A percentile compares a stretch with the other conserved stretches of the same genome.
Conservation (phyloP, 2,329 filamentous ascomycete genomes). For the Hypoxylon sp. region DNA sequence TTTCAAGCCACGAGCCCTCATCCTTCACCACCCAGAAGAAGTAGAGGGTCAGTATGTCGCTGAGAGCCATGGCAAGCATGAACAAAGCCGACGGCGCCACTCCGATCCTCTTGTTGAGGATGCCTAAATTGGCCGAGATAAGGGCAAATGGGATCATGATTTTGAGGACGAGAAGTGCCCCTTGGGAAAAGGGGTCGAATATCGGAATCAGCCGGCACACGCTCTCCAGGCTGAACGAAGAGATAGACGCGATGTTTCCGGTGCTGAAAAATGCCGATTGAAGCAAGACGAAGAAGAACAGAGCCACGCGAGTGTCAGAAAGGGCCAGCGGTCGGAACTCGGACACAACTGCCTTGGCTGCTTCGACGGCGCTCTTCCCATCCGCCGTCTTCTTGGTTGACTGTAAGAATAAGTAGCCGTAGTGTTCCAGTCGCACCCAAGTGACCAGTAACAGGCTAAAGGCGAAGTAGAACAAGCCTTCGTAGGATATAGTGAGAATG, state of each 20-base stretch:
- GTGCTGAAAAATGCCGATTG: conserved; percentile 98
- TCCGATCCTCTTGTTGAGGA: conserved; percentile 83
- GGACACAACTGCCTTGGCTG: conserved; percentile 32
- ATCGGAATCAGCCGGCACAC: conserved; percentile 87
- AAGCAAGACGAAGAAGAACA: conserved; percentile 95
- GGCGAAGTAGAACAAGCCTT: conserved; percentile 92
- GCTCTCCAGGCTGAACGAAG: conserved; percentile 91
- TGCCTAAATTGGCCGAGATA: conserved; percentile 91
- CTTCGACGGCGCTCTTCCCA: conserved; percentile 29
- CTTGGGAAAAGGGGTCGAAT: conserved; percentile 93
- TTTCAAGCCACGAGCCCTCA: conserved; percentile 96
- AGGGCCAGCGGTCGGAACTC: conserved; percentile 73
- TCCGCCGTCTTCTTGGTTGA: conserved; percentile 34
- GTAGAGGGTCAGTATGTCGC: conserved; percentile 89
- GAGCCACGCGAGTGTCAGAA: conserved; percentile 83
- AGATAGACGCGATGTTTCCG: conserved; percentile 93
- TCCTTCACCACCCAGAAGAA: conserved; percentile 99
- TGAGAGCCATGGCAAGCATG: conserved; percentile 92
- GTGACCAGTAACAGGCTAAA: conserved; percentile 83
- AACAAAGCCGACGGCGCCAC: conserved; percentile 90
- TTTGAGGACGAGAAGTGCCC: conserved; percentile 85
- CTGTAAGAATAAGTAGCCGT: conserved; percentile 63
- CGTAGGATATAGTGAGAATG: conserved; percentile 95
- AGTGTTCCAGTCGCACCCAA: conserved; percentile 93
- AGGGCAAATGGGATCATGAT: conserved; percentile 92